phyloP scores from a whole-genome alignment of 495 filamentous ascomycete species.

The Poronia punctata region DNA sequence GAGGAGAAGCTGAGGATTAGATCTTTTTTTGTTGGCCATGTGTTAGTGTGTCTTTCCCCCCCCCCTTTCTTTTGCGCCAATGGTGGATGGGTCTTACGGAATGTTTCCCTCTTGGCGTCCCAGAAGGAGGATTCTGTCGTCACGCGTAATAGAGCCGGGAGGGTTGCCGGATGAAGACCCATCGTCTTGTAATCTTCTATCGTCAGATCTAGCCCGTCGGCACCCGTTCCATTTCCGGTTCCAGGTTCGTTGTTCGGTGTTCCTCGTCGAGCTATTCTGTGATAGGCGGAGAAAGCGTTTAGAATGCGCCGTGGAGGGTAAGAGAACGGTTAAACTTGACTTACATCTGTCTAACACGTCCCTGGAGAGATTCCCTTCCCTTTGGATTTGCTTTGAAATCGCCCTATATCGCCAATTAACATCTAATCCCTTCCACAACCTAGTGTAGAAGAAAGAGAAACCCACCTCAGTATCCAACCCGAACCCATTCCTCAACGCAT shows the following conservation, averaged over 20 bases:
- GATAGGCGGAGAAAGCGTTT: no score
- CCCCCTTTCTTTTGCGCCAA: background rate
- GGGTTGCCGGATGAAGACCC: conserved; percentile 23
- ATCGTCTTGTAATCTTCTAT: conserved; percentile 23
- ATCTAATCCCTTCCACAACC: no score
- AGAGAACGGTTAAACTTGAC: no score
- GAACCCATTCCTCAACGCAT: conserved; percentile 19
- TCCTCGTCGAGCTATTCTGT: conserved; percentile 21
- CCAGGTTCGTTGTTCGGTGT: conserved; percentile 6
- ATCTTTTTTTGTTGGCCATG: conserved; percentile 12
- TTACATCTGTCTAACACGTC: conserved; percentile 26
- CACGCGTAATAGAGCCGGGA: conserved; percentile 21
- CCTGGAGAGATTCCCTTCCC: conserved; percentile 17
- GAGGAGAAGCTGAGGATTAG: conserved; percentile 29
- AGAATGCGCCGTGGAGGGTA: no score
- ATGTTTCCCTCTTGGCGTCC: conserved; percentile 24
- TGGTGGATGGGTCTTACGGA: conserved; percentile 12
- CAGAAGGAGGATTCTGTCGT: conserved; percentile 28
- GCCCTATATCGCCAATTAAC: no score
- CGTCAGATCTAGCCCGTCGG: conserved; percentile 23
- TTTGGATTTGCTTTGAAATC: conserved; percentile 19
- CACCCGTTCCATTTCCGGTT: background rate
- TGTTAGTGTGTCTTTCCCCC: conserved; percentile 5
- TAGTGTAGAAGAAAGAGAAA: background rate
- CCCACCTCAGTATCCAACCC: conserved; percentile 24